Conservation (phyloP, 306 rosid species). For the Astragalus membranaceus region DNA sequence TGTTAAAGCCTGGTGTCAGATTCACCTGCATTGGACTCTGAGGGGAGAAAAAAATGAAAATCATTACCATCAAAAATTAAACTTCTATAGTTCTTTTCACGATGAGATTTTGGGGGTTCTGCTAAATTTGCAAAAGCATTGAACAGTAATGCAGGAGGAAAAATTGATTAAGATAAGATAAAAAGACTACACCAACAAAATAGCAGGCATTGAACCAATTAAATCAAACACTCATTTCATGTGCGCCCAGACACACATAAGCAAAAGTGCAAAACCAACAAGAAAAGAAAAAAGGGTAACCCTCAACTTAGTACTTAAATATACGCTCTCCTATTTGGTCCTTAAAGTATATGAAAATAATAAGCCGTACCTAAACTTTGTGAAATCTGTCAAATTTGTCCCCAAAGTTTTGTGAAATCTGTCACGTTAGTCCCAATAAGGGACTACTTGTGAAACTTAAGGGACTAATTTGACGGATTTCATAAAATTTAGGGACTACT, state of each 20-base stretch:
- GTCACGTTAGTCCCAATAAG: too few species aligned
- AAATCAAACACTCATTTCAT: slow-evolving; percentile 4
- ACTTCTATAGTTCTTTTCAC: neutral
- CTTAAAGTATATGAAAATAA: too few species aligned
- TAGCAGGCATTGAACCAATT: neutral
- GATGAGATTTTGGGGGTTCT: neutral
- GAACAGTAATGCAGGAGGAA: slow-evolving; percentile 4
- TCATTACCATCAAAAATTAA: slow-evolving; percentile 6
- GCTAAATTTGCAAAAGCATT: slow-evolving; percentile 12
- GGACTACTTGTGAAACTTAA: too few species aligned
- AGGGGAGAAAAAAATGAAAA: slow-evolving; percentile 1
- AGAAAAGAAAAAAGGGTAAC: neutral
- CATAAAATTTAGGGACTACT: too few species aligned
- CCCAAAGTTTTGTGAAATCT: too few species aligned
- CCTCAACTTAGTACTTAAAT: too few species aligned
- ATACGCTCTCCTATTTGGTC: too few species aligned
- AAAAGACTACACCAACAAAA: slow-evolving; percentile 2
- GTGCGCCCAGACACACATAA: neutral
- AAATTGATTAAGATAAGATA: slow-evolving; percentile 5
- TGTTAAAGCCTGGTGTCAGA: slow-evolving; percentile 61
- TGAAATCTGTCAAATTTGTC: too few species aligned
- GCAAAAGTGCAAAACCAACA: neutral
- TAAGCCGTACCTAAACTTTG: too few species aligned
- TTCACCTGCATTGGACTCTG: slow-evolving; percentile 58
- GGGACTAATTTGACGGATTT: too few species aligned